Evolutionary conservation across 2,329 filamentous ascomycete genomes (phyloP), one percentile per base, ranked within the genome.

Genomic region (Aspergillus oerlinghausenensis): DNA sequence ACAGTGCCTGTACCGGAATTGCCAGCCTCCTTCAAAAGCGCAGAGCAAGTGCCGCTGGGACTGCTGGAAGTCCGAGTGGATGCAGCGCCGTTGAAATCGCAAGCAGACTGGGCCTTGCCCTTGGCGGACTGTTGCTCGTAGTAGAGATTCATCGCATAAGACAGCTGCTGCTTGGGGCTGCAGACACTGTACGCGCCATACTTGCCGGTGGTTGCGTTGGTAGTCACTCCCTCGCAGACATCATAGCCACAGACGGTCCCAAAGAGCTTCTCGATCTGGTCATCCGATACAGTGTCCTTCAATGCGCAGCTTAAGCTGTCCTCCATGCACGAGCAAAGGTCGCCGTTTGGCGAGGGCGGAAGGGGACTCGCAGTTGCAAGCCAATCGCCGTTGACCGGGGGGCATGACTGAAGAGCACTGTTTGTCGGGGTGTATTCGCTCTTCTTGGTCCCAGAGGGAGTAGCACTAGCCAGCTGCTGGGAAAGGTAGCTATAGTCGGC

Each of bases 291-390:
- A 65, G 75, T 74, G 38, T 79, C 73, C 35, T 82, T 78, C 58
- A 90, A 84, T 29, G 82, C 81, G 77, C 93, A 97, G 55, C 78
- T 76, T 54, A 95, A 78, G 50, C 84, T 85, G 59, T 84, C 79
- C 71, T 83, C 82, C 89, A 96, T 96, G 83, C 94, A 97, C 55
- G 80, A 75, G 81, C 94, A 97, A 52, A 95, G 85, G 50, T 84
- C 70, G 55, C 83, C 69, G 77, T 97, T 90, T 60, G 92, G 92
- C 6, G 83, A 84, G 10, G 92, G 92, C 21, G 93, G 93, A 21
- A 97, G 88, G 55, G 78, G 80, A 45, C 81, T 80, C 6, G 63
- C 55, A 60, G 82, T 80, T 50, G 89, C 88, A 63, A 81, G 77
- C 92, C 93, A 97, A 67, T 76, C 79, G 43, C 74, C 65, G 65